These are phyloP conservation scores for Aureobasidium uvarum DNA, from an alignment of 2,329 filamentous ascomycete genomes.

Conservation along the genomic window DNA sequence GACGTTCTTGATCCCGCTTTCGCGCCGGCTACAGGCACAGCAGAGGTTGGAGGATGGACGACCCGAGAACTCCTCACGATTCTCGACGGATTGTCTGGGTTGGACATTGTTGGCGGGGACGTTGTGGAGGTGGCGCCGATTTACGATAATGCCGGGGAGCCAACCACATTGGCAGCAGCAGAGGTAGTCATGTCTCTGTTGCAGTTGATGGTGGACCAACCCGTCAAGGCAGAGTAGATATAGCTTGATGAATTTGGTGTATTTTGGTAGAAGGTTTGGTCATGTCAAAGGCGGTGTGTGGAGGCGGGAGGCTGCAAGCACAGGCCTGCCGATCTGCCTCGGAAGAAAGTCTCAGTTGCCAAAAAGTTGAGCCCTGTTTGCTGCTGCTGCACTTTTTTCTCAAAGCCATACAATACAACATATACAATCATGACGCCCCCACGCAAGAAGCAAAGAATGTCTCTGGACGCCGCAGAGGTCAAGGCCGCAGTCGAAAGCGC, in stretches of 20 bases:
- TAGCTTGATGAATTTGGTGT: background rate
- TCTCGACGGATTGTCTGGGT: slow-evolving; percentile 57
- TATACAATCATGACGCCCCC: slow-evolving; percentile 39
- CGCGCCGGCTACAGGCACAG: slow-evolving; percentile 59
- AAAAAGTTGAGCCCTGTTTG: slow-evolving; percentile 20
- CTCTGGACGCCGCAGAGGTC: slow-evolving; percentile 39
- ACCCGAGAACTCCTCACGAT: slow-evolving; percentile 60
- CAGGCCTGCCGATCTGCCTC: slow-evolving; percentile 11
- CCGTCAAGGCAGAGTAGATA: slow-evolving; percentile 17
- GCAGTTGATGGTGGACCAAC: slow-evolving; percentile 46
- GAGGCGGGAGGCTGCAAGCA: slow-evolving; percentile 3
- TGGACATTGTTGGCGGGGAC: slow-evolving; percentile 60
- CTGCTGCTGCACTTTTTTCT: slow-evolving; percentile 17
- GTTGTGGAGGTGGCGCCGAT: slow-evolving; percentile 61
- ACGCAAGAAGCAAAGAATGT: slow-evolving; percentile 45
- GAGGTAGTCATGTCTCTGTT: slow-evolving; percentile 55
- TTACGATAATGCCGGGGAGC: slow-evolving; percentile 61
- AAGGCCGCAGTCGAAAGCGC: slow-evolving; percentile 34
- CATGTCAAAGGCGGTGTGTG: slow-evolving; percentile 13
- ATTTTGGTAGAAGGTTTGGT: background rate
- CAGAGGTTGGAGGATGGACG: slow-evolving; percentile 62
- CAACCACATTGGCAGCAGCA: slow-evolving; percentile 56
- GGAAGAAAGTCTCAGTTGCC: slow-evolving; percentile 9
- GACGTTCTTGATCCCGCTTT: slow-evolving; percentile 58
- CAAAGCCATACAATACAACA: background rate